Base-by-base conservation (phyloP, 139 green algal species). In the Limnomonas spitsbergensis region DNA sequence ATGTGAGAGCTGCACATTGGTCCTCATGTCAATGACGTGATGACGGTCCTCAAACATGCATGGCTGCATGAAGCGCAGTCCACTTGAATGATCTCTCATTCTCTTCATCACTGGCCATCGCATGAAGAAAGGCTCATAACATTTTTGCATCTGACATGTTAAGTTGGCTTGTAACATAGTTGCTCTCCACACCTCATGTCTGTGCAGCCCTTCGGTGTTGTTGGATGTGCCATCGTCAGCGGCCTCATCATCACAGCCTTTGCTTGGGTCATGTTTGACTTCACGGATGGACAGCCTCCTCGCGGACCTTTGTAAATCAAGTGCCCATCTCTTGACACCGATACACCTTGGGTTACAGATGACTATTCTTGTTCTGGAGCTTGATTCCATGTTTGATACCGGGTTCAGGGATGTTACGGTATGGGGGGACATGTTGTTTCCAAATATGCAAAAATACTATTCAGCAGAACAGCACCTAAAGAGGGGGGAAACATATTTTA, bases 201-300 rank as follows among this genome's bases (percentile, higher is more conserved):
- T 40, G n/a, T 74, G 67, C 67, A 74, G 67, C 67, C 35, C 3
- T 40, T 42, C 7, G 67, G 67, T 40, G 35, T 42, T 37, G n/a
- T 74, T 26, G 67, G 34, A 32, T 74, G 67, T 40, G 67, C 67
- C 14, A 3, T 74, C 3, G 38, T 40, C 9, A 53, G 67, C 7
- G 67, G 67, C 9, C 24, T 37, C n/a, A 74, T 74, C 3, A 42
- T 74, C 3, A 40, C 67, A 42, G 7, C 67, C 3, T 40, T 74
- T 4, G 67, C 35, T 40, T 74, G 67, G 67, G 26, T 74, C 4
- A 27, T 77, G 26, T 77, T 77, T 56, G 38, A 66, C 4, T 77
- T 38, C 70, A 66, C 29, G 4, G 70, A 80, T 75, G n/a, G n/a
- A n/a, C n/a, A n/a, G n/a, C n/a, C n/a, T n/a, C n/a, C n/a, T n/a